Base-by-base conservation (phyloP, 768 basidiomycete genomes). In the Leccinum obscurum region DNA sequence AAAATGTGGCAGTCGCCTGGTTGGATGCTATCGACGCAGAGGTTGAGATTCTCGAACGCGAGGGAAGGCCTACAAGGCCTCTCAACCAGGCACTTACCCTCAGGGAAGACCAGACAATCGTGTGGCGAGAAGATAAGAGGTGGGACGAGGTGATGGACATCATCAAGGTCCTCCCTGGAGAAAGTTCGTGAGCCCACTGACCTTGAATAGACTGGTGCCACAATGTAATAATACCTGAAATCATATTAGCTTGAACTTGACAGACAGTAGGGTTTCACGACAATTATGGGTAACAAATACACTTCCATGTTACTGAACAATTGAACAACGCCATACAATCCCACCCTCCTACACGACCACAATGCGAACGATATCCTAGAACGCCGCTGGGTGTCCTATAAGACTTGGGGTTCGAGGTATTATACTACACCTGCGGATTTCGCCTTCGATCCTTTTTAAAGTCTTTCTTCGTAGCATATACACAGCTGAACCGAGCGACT, bases 381-480 rank as follows among this genome's bases (percentile, higher is more conserved):
- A 41, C 22, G n/a, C 5, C 13, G 17, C 26, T 30, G 30, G 7
- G 13, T 52, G 14, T 34, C 51, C 10, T 22, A 15, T 3, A 2
- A 3, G 26, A 9, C 6, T 22, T 13, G 26, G 49, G 26, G 3
- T 15, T 28, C 6, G 28, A 34, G 4, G 8, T 41, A 41, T 28
- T 32, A 24, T 4, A 22, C 52, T 26, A 44, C 26, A 26, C 3
- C 44, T 44, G 62, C 46, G 14, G 56, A 20, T 35, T 51, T 22
- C 72, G 66, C 53, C 64, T 68, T 60, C 72, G 77, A 24, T 57
- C 71, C 24, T 67, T 64, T 41, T 1, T 35, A 3, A 80, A 78
- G 39, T 78, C 74, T 62, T 81, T 83, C 75, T 79, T 88, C 54
- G 80, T 75, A 70, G 80, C 72, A 62, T 86, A 90, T 22, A 85